Conservation (phyloP, 331 rosid species). For the Acacia pycnantha region DNA sequence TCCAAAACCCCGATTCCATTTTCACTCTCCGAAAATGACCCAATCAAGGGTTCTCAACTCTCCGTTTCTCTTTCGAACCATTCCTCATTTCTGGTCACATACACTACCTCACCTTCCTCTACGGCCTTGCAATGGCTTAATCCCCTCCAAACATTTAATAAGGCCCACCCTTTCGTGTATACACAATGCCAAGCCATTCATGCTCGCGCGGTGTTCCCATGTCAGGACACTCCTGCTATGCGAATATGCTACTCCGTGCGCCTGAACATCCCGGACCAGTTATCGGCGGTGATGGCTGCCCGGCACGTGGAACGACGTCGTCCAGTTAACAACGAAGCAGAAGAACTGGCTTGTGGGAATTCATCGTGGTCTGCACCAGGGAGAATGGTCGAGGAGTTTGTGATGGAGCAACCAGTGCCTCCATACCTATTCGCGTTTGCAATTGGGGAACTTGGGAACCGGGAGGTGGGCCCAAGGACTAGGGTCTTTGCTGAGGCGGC, state of each 20-base stretch:
- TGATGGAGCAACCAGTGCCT: constrained; percentile 83
- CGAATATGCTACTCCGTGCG: constrained; percentile 56
- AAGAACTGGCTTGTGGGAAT: constrained; percentile 35
- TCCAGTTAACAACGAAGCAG: constrained; percentile 46
- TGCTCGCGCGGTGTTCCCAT: constrained; percentile 85
- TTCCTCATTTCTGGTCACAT: constrained; percentile 49
- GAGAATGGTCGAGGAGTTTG: constrained; percentile 85
- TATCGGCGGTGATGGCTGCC: constrained; percentile 85
- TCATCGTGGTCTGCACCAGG: constrained; percentile 57
- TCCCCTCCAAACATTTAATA: constrained; percentile 77
- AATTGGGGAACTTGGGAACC: constrained; percentile 63
- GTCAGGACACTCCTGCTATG: constrained; percentile 94
- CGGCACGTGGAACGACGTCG: constrained; percentile 49
- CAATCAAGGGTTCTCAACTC: constrained; percentile 67
- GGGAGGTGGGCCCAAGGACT: constrained; percentile 89
- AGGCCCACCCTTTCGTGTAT: constrained; percentile 69
- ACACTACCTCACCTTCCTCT: constrained; percentile 68
- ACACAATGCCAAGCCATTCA: constrained; percentile 96
- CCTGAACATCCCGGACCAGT: constrained; percentile 58
- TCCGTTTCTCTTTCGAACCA: constrained; percentile 54
- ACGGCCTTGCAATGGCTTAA: constrained; percentile 92
- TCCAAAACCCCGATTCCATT: constrained; percentile 47
- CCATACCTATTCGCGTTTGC: constrained; percentile 93
- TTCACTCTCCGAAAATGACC: constrained; percentile 46
- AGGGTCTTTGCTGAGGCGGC: constrained; percentile 76